phyloP scores from a whole-genome alignment of 2,329 filamentous ascomycete genomes.

The Hymenoscyphus repandus region DNA sequence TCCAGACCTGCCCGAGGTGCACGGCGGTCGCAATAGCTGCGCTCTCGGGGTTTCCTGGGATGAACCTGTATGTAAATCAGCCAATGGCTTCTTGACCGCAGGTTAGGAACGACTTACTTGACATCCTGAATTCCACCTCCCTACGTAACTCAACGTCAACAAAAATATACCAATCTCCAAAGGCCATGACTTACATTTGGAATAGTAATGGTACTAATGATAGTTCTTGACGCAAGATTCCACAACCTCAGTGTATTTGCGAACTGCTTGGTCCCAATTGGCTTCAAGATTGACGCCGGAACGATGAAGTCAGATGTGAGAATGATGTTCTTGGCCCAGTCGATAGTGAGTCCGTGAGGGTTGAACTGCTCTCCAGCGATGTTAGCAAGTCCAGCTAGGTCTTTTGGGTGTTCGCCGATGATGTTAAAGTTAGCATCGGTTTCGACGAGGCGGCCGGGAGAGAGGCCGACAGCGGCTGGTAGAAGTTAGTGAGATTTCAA shows the following conservation, averaged over 20 bases:
- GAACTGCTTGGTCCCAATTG: conserved; percentile 45
- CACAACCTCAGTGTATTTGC: conserved; percentile 56
- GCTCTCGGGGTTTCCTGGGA: conserved; percentile 52
- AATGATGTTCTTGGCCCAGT: conserved; percentile 52
- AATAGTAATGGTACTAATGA: conserved; percentile 56
- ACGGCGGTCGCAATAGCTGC: conserved; percentile 58
- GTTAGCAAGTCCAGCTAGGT: conserved; percentile 47
- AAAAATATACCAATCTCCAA: too few relatives aligned
- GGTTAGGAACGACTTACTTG: too few relatives aligned
- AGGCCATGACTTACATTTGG: conserved; percentile 47
- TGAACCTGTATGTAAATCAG: too few relatives aligned
- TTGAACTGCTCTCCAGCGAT: conserved; percentile 55
- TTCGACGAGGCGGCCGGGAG: conserved; percentile 55
- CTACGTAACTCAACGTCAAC: too few relatives aligned
- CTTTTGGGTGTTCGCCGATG: conserved; percentile 57
- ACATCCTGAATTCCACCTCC: conserved; percentile 58
- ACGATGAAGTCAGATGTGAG: conserved; percentile 60
- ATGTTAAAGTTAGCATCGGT: conserved; percentile 55
- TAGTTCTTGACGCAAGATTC: conserved; percentile 47
- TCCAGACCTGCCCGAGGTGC: conserved; percentile 55
- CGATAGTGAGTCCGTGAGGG: conserved; percentile 54
- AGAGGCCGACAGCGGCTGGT: conserved; percentile 46
- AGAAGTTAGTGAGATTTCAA: not conserved
- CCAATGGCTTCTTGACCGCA: too few relatives aligned
- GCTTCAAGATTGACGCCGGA: conserved; percentile 56